A percentile compares a stretch with the other conserved stretches of the same genome.
Evolutionary conservation across 257 asterid genomes (phyloP).

Genomic region (Ehretia macrophylla): DNA sequence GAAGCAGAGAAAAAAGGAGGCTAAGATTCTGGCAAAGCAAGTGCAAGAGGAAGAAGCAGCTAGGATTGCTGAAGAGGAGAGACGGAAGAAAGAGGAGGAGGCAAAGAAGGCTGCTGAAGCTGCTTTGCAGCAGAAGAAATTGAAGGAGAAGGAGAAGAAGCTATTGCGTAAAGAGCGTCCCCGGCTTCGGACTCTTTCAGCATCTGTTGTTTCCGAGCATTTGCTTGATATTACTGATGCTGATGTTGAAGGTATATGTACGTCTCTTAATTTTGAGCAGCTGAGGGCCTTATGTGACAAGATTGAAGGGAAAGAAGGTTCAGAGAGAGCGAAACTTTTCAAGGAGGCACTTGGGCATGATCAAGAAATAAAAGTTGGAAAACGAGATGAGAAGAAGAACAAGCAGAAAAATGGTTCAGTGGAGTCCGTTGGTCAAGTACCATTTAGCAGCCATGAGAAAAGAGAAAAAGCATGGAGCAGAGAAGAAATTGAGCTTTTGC

Average conservation of each 20-base stretch:
- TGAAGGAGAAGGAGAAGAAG: slow-evolving; percentile 81
- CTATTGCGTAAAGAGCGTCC: slow-evolving; percentile 78
- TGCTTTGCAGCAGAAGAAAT: slow-evolving; percentile 68
- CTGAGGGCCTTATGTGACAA: slow-evolving; percentile 58
- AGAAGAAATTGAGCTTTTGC: slow-evolving; percentile 88
- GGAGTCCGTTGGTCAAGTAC: slow-evolving; percentile 28
- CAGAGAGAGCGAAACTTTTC: slow-evolving; percentile 47
- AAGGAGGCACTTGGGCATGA: slow-evolving; percentile 40
- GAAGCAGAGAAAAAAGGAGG: slow-evolving; percentile 86
- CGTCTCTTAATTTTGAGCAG: slow-evolving; percentile 69
- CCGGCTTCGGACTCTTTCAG: slow-evolving; percentile 72
- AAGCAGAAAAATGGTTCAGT: slow-evolving; percentile 52
- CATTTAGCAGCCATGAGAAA: slow-evolving; percentile 39
- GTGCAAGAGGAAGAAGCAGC: slow-evolving; percentile 83
- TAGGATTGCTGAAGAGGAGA: slow-evolving; percentile 75
- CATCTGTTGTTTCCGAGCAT: slow-evolving; percentile 41
- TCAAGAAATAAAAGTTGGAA: slow-evolving; percentile 34
- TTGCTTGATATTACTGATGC: slow-evolving; percentile 50
- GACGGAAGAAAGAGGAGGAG: slow-evolving; percentile 66
- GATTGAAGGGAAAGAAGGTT: slow-evolving; percentile 58
- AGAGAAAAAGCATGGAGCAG: slow-evolving; percentile 72
- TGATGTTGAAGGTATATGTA: slow-evolving; percentile 66
- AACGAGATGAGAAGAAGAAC: slow-evolving; percentile 29
- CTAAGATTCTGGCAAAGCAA: slow-evolving; percentile 75
- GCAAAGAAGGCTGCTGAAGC: slow-evolving; percentile 79